phyloP scores from a whole-genome alignment of 805 yeast species.

The Tetrapisispora phaffii region DNA sequence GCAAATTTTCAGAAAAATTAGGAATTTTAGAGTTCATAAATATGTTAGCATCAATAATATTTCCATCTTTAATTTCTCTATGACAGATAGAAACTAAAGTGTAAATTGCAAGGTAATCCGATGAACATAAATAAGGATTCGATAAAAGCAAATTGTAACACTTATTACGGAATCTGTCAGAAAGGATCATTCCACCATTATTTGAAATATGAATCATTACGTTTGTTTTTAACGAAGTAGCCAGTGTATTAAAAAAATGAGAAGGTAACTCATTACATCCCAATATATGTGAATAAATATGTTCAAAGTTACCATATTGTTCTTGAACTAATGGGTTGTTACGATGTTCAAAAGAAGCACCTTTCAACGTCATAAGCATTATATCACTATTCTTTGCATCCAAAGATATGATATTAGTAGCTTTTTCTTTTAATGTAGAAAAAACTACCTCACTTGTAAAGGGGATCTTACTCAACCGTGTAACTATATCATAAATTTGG shows the following conservation, averaged over 20 bases:
- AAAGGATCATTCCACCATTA: constrained; percentile 14
- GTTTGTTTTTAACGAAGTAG: constrained; percentile 14
- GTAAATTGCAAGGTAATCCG: constrained; percentile 24
- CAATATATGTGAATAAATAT: constrained; percentile 20
- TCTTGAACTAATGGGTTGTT: constrained; percentile 11
- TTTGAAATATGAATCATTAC: constrained; percentile 20
- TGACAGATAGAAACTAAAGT: constrained; percentile 16
- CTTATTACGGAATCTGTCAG: constrained; percentile 17
- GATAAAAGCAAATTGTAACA: constrained; percentile 17
- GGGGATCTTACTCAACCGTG: constrained; percentile 32
- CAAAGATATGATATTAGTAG: constrained; percentile 15
- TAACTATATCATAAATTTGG: constrained; percentile 30
- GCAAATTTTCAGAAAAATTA: constrained; percentile 11
- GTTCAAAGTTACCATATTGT: constrained; percentile 20
- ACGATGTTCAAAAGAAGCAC: constrained; percentile 16
- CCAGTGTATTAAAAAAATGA: constrained; percentile 16
- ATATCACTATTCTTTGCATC: constrained; percentile 11
- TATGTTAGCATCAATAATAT: constrained; percentile 10
- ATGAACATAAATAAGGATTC: constrained; percentile 18
- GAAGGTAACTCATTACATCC: constrained; percentile 25
- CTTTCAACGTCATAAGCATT: constrained; percentile 21
- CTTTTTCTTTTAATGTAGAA: constrained; percentile 25
- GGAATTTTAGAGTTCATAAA: constrained; percentile 16
- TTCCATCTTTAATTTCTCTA: constrained; percentile 9
- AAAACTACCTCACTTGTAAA: constrained; percentile 60